phyloP scores from a whole-genome alignment of 495 filamentous ascomycete genomes.

The Apodospora peruviana region DNA sequence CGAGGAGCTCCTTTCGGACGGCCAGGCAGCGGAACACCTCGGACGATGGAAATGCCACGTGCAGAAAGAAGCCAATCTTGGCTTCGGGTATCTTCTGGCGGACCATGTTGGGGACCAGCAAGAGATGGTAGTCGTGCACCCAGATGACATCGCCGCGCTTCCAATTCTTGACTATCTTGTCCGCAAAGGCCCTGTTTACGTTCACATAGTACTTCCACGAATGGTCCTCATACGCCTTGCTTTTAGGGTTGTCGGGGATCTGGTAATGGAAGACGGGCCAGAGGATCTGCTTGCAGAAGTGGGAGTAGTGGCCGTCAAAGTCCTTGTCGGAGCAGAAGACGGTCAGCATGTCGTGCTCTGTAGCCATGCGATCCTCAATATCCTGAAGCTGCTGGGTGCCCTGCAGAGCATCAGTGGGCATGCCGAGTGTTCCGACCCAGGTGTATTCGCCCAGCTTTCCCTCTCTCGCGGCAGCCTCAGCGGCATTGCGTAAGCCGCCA shows the following conservation, averaged over 20 bases:
- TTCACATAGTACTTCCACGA: conserved; percentile 92
- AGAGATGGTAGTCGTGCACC: conserved; percentile 91
- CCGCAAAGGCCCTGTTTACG: conserved; percentile 84
- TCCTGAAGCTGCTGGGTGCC: conserved; percentile 64
- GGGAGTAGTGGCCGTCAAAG: conserved; percentile 85
- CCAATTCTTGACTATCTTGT: conserved; percentile 83
- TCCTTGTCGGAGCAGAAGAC: conserved; percentile 84
- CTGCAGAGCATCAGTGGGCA: conserved; percentile 78
- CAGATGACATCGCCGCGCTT: conserved; percentile 87
- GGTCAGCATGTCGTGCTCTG: conserved; percentile 71
- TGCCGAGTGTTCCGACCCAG: conserved; percentile 89
- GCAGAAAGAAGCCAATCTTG: conserved; percentile 91
- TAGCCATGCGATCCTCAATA: conserved; percentile 71
- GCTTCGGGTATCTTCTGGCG: conserved; percentile 81
- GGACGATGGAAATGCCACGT: conserved; percentile 91
- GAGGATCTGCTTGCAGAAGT: conserved; percentile 88
- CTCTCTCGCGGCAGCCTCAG: conserved; percentile 64
- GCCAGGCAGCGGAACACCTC: conserved; percentile 90
- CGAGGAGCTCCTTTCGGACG: conserved; percentile 73
- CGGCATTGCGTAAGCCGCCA: conserved; percentile 81
- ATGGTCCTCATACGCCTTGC: conserved; percentile 94
- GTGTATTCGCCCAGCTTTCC: conserved; percentile 61
- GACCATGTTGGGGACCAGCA: conserved; percentile 88
- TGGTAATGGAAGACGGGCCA: conserved; percentile 96
- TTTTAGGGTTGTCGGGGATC: conserved; percentile 93